Base-by-base conservation (phyloP, 2,329 filamentous ascomycete genomes). In the Fusarium setosum region DNA sequence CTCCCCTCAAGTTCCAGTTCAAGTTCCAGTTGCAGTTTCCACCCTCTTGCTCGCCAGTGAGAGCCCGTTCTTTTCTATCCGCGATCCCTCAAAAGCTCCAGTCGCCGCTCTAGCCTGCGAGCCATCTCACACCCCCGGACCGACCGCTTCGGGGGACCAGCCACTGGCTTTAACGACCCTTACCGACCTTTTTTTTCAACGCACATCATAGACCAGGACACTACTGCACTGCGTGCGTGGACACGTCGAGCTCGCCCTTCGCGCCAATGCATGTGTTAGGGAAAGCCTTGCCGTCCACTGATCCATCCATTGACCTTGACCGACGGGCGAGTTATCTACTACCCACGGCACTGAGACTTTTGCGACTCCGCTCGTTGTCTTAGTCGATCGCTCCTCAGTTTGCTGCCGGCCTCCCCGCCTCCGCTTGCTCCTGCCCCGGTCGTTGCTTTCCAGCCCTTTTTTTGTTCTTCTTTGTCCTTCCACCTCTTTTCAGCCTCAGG, bases 31-130 rank as follows among this genome's bases (percentile, higher is more conserved):
- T 48, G 44, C 45, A 41, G 24, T 45, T 40, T 48, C 49, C 52
- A 52, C 41, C 61, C 61, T 65, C 48, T 44, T 42, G 45, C 50
- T 66, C 53, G 65, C 65, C 61, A 68, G 65, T 68, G 61, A 68
- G 54, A 68, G 51, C 34, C 44, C 42, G 52, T 59, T 47, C 42
- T 59, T 56, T 63, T 52, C 35, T 59, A 55, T 59, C 60, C 26
- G 64, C 40, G 60, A 65, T 62, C 53, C 31, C 54, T 59, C 49
- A 64, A 20, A 21, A 51, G 56, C 60, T 60, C 59, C 63, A 67
- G 55, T 60, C 45, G 50, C 49, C 50, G 23, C 45, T 34, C 37
- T 51, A 50, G 34, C 53, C 21, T 31, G 31, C 24, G 17, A 49
- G 18, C 45, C 31, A 38, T 50, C n/a, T n/a, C 24, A 66, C 49